Evolutionary conservation across 805 yeast species (phyloP), one percentile per base, ranked within the genome.

Genomic region (Wickerhamia fluorescens): DNA sequence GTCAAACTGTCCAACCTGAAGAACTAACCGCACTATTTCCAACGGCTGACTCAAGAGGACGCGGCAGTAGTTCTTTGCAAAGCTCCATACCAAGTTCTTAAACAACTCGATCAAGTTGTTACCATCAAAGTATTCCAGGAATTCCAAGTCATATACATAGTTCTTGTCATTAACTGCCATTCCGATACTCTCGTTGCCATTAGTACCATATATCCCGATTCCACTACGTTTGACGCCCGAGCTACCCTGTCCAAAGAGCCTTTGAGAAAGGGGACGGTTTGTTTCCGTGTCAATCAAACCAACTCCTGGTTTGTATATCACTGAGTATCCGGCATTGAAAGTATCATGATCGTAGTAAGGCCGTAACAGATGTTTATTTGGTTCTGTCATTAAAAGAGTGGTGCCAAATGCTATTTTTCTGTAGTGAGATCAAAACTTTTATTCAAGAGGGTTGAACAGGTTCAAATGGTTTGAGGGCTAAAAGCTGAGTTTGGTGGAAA

Each of bases 21-120:
- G 56, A 16, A 88, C 62, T 40, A 85, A 65, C 31, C 89, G 67
- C 4, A 83, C 73, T 11, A 84, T 80, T 42, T 89, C 96, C 53
- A 88, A 78, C 2, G 98, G 97, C 54, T 92, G 96, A 12, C 84
- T 71, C 6, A 83, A 49, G 18, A 86, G 52, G 25, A 78, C 74
- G 35, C 75, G 76, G 31, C 75, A 53, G 58, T 92, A 89, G 39
- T 77, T 79, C 39, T 74, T 73, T 28, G 77, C 44, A 36, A 85
- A 74, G 25, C 81, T 74, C 48, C 69, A 63, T 14, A 75, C 53
- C 35, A 86, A 61, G 23, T 76, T 73, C 30, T 67, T 62, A 4
- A 77, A 39, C 19, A 79, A 49, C 37, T 75, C 83, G 29, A 64
- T 64, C 43, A 82, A 53, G 46, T 76, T 75, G 38, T 60, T 61